These are phyloP conservation scores for Tremellales sp. DNA, from an alignment of 1,284 basidiomycete species.

Conservation along the genomic window DNA sequence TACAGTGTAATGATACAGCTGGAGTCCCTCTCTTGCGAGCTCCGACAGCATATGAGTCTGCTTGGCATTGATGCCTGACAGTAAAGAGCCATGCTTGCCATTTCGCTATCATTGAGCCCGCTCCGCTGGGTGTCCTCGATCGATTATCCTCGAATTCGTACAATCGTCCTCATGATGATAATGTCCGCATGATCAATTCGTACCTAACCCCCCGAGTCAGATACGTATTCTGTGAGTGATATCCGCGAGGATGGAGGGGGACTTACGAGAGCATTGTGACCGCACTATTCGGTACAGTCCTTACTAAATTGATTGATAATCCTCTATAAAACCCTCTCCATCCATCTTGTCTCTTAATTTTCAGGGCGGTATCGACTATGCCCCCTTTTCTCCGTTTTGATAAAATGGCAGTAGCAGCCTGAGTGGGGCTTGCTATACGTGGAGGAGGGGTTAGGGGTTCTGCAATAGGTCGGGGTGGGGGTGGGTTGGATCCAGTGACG, in stretches of 20 bases:
- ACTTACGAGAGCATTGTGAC: slow-evolving; percentile 92
- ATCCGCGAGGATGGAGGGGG: not conserved
- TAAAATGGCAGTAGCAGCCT: slow-evolving; percentile 2
- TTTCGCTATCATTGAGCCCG: too few species aligned
- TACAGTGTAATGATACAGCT: too few species aligned
- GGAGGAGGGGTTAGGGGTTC: too few species aligned
- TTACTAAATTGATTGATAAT: slow-evolving; percentile 78
- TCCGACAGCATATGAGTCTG: too few species aligned
- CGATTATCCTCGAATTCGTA: too few species aligned
- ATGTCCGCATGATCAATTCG: slow-evolving; percentile 51
- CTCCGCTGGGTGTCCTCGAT: too few species aligned
- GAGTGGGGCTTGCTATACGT: not conserved
- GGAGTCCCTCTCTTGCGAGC: too few species aligned
- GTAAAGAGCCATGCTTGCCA: too few species aligned
- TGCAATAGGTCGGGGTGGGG: slow-evolving; percentile 6
- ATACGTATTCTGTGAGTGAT: not conserved
- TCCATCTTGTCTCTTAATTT: slow-evolving; percentile 73
- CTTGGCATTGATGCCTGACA: too few species aligned
- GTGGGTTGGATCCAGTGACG: slow-evolving; percentile 26
- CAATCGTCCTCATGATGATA: too few species aligned
- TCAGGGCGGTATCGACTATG: slow-evolving; percentile 65
- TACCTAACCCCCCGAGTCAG: slow-evolving; percentile 32
- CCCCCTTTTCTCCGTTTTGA: slow-evolving; percentile 48
- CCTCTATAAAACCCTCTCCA: slow-evolving; percentile 85
- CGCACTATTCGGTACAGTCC: slow-evolving; percentile 89